A percentile compares a stretch with the other conserved stretches of the same genome.
These are phyloP conservation scores for Allium fistulosum DNA, from an alignment of 106 monocot genomes.

Conservation along the genomic window DNA sequence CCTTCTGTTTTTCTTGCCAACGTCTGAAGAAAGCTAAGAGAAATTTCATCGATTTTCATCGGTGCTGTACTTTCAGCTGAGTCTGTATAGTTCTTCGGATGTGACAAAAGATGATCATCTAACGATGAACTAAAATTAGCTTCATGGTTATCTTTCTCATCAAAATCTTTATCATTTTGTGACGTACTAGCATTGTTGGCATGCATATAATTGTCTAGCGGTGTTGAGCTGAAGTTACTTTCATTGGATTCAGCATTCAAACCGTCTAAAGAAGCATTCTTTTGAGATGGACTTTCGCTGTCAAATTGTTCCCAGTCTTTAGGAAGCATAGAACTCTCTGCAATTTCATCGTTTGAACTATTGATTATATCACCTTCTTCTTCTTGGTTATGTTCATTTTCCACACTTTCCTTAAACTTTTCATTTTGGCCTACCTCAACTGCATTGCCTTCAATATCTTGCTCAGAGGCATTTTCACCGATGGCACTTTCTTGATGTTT, in stretches of 20 bases:
- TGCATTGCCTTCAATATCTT: neutral
- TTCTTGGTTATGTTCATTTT: neutral
- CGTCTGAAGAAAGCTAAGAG: slow-evolving; percentile 23
- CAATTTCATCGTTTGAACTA: neutral
- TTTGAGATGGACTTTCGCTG: neutral
- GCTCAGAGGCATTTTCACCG: no score
- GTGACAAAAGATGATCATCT: neutral
- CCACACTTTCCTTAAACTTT: neutral
- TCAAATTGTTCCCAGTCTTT: neutral
- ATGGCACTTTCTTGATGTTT: no score
- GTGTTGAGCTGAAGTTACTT: neutral
- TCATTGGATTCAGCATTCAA: neutral
- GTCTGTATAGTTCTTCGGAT: no score
- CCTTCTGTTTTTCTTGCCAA: slow-evolving; percentile 45
- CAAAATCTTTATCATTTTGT: neutral
- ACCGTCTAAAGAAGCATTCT: neutral
- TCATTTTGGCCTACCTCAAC: neutral
- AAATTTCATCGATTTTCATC: slow-evolving; percentile 7
- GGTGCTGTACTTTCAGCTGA: no score
- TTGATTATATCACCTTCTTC: neutral
- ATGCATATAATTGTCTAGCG: neutral
- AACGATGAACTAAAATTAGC: neutral
- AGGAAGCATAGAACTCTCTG: neutral
- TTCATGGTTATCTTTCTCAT: neutral
- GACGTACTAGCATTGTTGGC: neutral